phyloP scores from a whole-genome alignment of 345 rosid species.

The Bruguiera sexangula region DNA sequence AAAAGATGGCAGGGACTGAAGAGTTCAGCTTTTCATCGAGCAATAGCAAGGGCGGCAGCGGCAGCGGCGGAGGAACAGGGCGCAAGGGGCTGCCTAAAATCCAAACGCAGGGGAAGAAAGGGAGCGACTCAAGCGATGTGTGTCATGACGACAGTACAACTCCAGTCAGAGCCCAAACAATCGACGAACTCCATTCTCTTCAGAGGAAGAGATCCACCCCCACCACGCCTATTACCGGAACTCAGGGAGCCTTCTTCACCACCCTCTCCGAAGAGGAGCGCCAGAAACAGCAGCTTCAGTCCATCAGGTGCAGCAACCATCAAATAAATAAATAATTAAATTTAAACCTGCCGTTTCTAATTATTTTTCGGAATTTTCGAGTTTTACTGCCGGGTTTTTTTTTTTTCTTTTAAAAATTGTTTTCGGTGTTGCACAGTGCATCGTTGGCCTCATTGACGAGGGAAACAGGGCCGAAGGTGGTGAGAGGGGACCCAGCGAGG shows the following conservation, averaged over 20 bases:
- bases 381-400: neutral
- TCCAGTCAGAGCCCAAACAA: conserved; percentile 36
- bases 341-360: no score
- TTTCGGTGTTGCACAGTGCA: conserved; percentile 45
- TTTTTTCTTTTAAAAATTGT: no score
- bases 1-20: conserved; percentile 15
- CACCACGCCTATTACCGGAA: conserved; percentile 26
- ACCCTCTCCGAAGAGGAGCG: conserved; percentile 38
- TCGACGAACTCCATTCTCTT: conserved; percentile 44
- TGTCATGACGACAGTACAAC: conserved; percentile 33
- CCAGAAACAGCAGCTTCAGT: conserved; percentile 35
- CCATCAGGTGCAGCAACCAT: conserved; percentile 28
- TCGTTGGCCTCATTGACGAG: conserved; percentile 91
- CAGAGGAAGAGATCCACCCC: conserved; percentile 41
- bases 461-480: conserved; percentile 87
- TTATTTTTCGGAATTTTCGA: neutral
- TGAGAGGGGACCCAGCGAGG: conserved; percentile 85
- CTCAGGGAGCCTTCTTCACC: conserved; percentile 15
- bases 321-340: no score
- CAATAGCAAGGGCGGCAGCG: neutral
- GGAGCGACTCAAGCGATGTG: neutral
- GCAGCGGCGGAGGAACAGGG: neutral
- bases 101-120: conserved; percentile 8
- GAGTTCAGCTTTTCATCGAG: conserved; percentile 24
- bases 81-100: conserved; percentile 21